A percentile compares a stretch with the other conserved stretches of the same genome.
Conservation (phyloP, 2,329 filamentous ascomycete species). For the Aspergillus versicolor region DNA sequence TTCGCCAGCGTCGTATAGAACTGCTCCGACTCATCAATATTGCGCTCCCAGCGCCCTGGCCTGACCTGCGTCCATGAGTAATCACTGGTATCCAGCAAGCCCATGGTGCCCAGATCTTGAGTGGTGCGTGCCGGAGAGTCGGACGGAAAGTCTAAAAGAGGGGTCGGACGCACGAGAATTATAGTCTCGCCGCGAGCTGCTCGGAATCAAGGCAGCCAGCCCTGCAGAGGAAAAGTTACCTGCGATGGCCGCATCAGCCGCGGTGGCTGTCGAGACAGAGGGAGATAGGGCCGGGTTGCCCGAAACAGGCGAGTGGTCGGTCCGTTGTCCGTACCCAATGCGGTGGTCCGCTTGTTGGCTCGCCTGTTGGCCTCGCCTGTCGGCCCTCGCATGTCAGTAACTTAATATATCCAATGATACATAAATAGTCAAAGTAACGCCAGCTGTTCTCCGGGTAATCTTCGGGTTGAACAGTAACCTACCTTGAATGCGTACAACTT, state of each 20-base stretch:
- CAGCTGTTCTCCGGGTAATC: too few relatives aligned
- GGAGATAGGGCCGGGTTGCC: neutral
- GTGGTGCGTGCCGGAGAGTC: neutral
- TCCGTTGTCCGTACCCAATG: constrained; percentile 9
- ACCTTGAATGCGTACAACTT: too few relatives aligned
- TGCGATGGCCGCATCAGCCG: too few relatives aligned
- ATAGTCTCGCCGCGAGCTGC: neutral
- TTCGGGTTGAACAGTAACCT: too few relatives aligned
- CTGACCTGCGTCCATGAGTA: constrained; percentile 7
- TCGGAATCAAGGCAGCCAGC: too few relatives aligned
- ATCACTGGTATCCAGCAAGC: constrained; percentile 1
- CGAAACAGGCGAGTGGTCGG: constrained; percentile 8
- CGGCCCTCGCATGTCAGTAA: neutral
- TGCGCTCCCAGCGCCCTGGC: constrained; percentile 23
- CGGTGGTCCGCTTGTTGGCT: neutral
- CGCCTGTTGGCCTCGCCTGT: neutral
- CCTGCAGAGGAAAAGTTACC: too few relatives aligned
- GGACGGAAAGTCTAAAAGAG: neutral
- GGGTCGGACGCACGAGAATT: neutral
- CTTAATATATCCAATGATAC: neutral
- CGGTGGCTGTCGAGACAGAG: neutral
- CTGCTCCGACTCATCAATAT: constrained; percentile 43
- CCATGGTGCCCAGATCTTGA: neutral
- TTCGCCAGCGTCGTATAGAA: constrained; percentile 41
- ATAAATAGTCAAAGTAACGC: too few relatives aligned